Percentiles rank a stretch among this genome's conserved stretches.
Conservation (phyloP, 768 basidiomycete species). For the Mrakia gelida region DNA sequence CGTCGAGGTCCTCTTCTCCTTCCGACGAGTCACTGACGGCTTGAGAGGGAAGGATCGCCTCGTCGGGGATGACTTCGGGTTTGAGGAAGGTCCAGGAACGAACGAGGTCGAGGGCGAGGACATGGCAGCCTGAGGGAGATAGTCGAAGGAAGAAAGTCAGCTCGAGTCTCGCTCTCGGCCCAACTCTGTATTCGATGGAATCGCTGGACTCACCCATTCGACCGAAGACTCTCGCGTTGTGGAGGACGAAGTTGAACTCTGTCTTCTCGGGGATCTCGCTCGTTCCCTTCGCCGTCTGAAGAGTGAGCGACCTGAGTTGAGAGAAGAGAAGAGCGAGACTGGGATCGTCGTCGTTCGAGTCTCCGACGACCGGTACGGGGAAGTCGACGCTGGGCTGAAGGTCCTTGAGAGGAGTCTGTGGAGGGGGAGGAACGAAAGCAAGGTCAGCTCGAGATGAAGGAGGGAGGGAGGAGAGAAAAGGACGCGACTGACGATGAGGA, state of each 20-base stretch:
- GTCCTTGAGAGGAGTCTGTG: slow-evolving; percentile 37
- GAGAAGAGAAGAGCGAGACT: slow-evolving; percentile 85
- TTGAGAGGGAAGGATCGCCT: not conserved
- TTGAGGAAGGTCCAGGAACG: slow-evolving; percentile 74
- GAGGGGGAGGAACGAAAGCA: not conserved
- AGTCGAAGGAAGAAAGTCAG: slow-evolving; percentile 4
- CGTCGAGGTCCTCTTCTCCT: not conserved
- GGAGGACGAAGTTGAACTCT: slow-evolving; percentile 93
- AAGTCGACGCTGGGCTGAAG: slow-evolving; percentile 29
- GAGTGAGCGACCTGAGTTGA: slow-evolving; percentile 79
- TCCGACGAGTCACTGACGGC: slow-evolving; percentile 1
- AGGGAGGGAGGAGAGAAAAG: not conserved
- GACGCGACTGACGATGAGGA: slow-evolving; percentile 65
- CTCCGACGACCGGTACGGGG: slow-evolving; percentile 53
- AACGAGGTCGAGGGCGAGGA: slow-evolving; percentile 82
- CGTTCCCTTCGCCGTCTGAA: slow-evolving; percentile 89
- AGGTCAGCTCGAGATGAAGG: not conserved
- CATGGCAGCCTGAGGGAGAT: slow-evolving; percentile 68
- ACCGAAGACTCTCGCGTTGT: slow-evolving; percentile 88
- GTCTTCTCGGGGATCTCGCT: slow-evolving; percentile 80
- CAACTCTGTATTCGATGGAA: not conserved
- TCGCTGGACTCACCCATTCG: slow-evolving; percentile 69
- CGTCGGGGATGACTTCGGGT: not conserved
- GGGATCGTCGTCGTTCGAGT: slow-evolving; percentile 89
- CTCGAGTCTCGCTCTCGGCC: not conserved